Base-by-base conservation (phyloP, 2,329 filamentous ascomycete species). In the Sarocladiaceae sp. region DNA sequence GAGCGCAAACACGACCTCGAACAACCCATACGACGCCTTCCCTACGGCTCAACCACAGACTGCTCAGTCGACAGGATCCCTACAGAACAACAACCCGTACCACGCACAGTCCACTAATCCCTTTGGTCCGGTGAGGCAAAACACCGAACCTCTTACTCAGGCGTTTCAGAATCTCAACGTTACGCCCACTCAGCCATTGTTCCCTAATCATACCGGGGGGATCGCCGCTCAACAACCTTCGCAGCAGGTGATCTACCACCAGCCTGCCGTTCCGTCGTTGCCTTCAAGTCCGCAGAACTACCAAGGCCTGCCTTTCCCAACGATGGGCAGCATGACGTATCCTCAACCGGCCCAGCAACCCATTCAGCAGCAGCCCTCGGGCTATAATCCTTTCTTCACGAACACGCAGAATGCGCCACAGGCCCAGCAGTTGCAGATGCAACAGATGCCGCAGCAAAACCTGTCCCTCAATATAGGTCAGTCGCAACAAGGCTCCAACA, bases 111-210 rank as follows among this genome's bases (percentile, higher is more conserved):
- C 76, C 11, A 81, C 78, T 48, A 91, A 91, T 55, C 86, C 86
- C 4, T 91, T 90, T 53, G 75, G 83, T 7, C 59, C 66, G 42
- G 70, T 72, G 2, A 46, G 61, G 13, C 67, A 64, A 51, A 51
- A 66, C 39, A 51, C 54, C 7, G 63, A 66, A 37, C 47, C 54
- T 10, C 62, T 89, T 15, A 79, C 81, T 50, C 78, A 85, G 53
- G 80, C 85, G 1, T 85, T 95, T 56, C 83, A 90, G 57, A 80
- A 78, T 50, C 73, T 95, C 63, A 81, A 86, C 29, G 67, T 95
- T 2, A 79, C 78, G 19, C 61, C 62, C 41, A 49, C 66, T 32
- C 79, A 80, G 52, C 78, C 78, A 29, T 68, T 89, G 23, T 89
- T 90, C 58, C 84, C 86, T 6, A 80, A 89, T 55, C 81, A 83